phyloP scores from a whole-genome alignment of 2,329 filamentous ascomycete genomes.

The Fusarium bulbicola region DNA sequence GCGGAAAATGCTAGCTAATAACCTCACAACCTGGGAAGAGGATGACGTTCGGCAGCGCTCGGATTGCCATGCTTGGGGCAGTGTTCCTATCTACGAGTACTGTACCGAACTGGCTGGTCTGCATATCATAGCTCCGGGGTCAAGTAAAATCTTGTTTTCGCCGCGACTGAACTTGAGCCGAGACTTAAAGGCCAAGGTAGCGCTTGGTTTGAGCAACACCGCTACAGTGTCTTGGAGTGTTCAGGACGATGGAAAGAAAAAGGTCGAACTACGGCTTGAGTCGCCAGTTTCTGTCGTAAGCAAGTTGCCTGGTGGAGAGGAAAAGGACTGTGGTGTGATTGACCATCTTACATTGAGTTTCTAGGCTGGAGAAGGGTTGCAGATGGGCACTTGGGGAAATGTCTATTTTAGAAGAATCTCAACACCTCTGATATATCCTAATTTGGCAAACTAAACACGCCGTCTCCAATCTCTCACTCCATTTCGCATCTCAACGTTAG shows the following conservation, averaged over 20 bases:
- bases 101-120: neutral
- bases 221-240: neutral
- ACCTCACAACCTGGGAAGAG: neutral
- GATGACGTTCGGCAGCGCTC: neutral
- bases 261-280: neutral
- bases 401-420: neutral
- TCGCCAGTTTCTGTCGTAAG: neutral
- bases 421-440: rapidly evolving
- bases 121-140: neutral
- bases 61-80: constrained; percentile 1
- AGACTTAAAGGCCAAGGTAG: neutral
- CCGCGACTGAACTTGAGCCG: neutral
- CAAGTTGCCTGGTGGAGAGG: neutral
- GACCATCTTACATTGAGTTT: neutral
- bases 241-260: neutral
- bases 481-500: neutral
- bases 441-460: rapidly evolving
- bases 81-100: neutral
- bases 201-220: neutral
- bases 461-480: rapidly evolving
- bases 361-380: neutral
- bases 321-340: neutral
- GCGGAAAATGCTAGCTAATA: neutral
- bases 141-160: neutral
- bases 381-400: neutral